Base-by-base conservation (phyloP, 2,329 filamentous ascomycete species). In the Malbranchea cinnamomea region DNA sequence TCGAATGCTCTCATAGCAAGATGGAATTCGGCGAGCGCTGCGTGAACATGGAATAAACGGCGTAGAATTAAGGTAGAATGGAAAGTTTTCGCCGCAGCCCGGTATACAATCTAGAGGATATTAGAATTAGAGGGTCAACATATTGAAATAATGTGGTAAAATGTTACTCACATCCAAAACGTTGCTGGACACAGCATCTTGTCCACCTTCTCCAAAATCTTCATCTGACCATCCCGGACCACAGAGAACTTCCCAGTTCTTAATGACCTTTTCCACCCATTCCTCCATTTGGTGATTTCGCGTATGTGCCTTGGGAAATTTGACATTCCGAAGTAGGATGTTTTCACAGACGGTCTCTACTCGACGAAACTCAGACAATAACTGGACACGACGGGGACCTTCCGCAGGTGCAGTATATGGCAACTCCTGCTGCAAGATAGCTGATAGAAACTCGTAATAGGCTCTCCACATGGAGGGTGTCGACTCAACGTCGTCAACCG, bases 51-150 rank as follows among this genome's bases (percentile, higher is more conserved):
- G 49, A 95, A 95, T 0, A 98, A 65, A 44, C 85, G 72, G 34
- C 87, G 70, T 17, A 98, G 60, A 37, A 95, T 80, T 6, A 83
- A 63, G 1, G 87, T 92, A 1, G 89, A 98, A 54, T 98, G 89
- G 47, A 89, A 98, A 0, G 85, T 93, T 53, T 89, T 93, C 6
- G 79, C 83, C 5, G 87, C 82, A 13, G 85, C 82, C 22, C 78
- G 78, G 53, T 95, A 98, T 5, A 98, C 65, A 16, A 84, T 80
- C 52, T 89, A 33, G 21, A 27, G 13, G 3, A 21, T 10, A 24
- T 30, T 18, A 36, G 22, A 29, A 20, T 27, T 17, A 14, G 13
- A 19, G 11, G 6, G 3, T 13, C 6, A 22, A 12, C 4, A n/a
- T 5, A 24, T 4, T 22, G 31, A 5, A 34, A 23, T 8, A 8